phyloP scores from a whole-genome alignment of 2,329 filamentous ascomycete genomes.

The Ceratocystiopsis sp. region DNA sequence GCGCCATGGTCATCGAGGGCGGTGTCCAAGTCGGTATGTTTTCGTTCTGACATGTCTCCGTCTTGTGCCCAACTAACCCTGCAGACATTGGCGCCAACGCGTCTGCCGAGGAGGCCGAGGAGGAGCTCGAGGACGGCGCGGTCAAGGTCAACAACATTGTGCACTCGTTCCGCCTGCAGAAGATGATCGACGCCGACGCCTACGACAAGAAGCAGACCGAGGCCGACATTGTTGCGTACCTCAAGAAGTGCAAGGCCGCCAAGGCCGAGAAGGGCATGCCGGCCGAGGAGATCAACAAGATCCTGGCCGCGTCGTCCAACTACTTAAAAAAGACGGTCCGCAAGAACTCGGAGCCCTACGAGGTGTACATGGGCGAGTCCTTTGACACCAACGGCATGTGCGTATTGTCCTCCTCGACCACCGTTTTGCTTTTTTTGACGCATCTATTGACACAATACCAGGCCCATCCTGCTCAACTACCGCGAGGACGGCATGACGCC shows the following conservation, averaged over 20 bases:
- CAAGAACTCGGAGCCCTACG: conserved; percentile 84
- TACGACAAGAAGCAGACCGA: conserved; percentile 87
- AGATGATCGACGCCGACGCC: conserved; percentile 26
- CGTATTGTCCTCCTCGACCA: conserved; percentile 19
- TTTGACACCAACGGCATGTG: conserved; percentile 93
- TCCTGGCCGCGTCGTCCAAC: conserved; percentile 56
- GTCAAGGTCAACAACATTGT: conserved; percentile 84
- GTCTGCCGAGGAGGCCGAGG: conserved; percentile 77
- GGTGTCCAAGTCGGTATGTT: conserved; percentile 49
- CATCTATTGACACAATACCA: conserved; percentile 16
- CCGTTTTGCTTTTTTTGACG: neutral
- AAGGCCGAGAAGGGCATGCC: conserved; percentile 41
- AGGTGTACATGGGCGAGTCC: conserved; percentile 82
- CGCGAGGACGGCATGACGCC: conserved; percentile 90
- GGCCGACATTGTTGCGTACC: conserved; percentile 74
- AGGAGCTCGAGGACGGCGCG: conserved; percentile 50
- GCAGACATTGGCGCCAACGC: conserved; percentile 87
- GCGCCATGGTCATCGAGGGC: conserved; percentile 71
- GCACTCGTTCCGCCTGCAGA: conserved; percentile 76
- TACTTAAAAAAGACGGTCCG: conserved; percentile 74
- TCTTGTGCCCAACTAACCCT: neutral
- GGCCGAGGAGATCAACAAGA: conserved; percentile 53
- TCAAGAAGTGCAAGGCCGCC: conserved; percentile 68
- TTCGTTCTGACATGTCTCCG: no score
- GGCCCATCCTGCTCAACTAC: conserved; percentile 89